Evolutionary conservation across 306 rosid species (phyloP), one percentile per base, ranked within the genome.

Genomic region (Glycine soja): DNA sequence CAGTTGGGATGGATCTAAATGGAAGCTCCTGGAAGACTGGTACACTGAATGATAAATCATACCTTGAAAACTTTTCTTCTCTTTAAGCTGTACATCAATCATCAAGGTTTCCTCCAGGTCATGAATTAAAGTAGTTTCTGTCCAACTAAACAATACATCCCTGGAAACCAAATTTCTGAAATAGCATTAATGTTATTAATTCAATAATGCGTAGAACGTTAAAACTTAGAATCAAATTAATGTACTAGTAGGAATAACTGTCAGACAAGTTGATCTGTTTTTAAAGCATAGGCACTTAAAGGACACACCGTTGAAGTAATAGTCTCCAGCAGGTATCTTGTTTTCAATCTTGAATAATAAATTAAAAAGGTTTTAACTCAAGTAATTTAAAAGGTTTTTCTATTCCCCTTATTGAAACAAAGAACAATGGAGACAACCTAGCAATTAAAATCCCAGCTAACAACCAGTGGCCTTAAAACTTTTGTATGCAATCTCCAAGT

Each of bases 1-100:
- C 6, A 81, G 76, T 14, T 75, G 45, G 63, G 76, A 67, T 34
- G 43, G 61, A 7, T 56, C 34, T 5, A 16, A 16, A 0, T 74
- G 80, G 85, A 15, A 46, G 34, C 30, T 54, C 3, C 0, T 54
- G 0, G 36, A 66, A 16, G 0, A 11, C 3, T 74, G 80, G 84
- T 10, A 1, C 30, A 10, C 78, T 36, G 83, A 79, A 2, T 78
- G 70, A 77, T 64, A n/a, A 53, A 53, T 2, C 34, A 52, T 52
- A 8, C 13, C 53, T 56, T 54, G 24, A 43, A 30, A 57, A 18
- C 56, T 5, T 40, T 75, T 10, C 14, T 75, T 45, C 24, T 45
- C n/a, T 73, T 24, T 42, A 40, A 9, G 2, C 16, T 54, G 18
- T 38, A 38, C 6, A 15, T 13, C 42, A 50, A 74, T 53, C 18